Evolutionary conservation across 306 rosid genomes (phyloP).

Genomic region (Dryas alaskensis): DNA sequence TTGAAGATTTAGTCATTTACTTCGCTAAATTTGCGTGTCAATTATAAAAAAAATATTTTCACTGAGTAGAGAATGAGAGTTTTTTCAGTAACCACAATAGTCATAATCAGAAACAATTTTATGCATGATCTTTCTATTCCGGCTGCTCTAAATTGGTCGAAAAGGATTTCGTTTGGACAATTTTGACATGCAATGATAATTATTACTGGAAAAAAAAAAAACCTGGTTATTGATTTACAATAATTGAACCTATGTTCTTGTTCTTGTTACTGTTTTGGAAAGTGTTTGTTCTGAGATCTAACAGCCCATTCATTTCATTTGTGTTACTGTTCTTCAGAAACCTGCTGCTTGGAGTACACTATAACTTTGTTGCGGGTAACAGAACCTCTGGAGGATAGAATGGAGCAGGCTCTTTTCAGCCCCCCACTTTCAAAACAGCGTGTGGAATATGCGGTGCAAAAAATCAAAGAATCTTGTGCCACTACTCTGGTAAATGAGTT

Average conservation of each 20-base stretch:
- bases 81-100: background rate
- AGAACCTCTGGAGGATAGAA: slow-evolving; percentile 90
- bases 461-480: slow-evolving; percentile 65
- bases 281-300: slow-evolving; percentile 7
- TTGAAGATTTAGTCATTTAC: background rate
- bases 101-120: slow-evolving; percentile 8
- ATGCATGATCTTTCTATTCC: background rate
- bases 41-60: background rate
- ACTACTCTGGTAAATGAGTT: slow-evolving; percentile 57
- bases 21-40: background rate
- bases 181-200: background rate
- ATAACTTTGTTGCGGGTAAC: slow-evolving; percentile 56
- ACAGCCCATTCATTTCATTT: background rate
- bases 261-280: background rate
- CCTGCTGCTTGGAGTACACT: slow-evolving; percentile 59
- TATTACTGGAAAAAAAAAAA: background rate
- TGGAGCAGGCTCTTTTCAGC: slow-evolving; percentile 95
- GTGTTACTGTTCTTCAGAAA: slow-evolving; percentile 39
- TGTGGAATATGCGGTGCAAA: slow-evolving; percentile 84
- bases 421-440: slow-evolving; percentile 97
- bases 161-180: background rate
- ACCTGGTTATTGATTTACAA: slow-evolving; percentile 4
- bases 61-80: background rate
- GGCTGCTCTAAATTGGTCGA: background rate
- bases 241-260: background rate